Conservation (phyloP, 371 early-diverging fungal genomes). For the Rhizopus delemar region DNA sequence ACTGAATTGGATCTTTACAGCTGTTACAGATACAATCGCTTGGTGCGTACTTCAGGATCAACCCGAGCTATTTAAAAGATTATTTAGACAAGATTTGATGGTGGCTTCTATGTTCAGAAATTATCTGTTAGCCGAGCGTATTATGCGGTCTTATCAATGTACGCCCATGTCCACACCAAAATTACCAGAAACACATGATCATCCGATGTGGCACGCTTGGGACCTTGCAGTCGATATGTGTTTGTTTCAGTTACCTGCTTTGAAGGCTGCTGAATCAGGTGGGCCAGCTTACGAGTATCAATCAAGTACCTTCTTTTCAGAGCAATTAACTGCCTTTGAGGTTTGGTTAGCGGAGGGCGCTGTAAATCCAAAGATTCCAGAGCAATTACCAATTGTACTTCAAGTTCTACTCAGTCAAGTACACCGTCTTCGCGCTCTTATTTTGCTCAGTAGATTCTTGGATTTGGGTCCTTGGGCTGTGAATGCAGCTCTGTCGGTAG, state of each 20-base stretch:
- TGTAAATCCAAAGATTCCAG: constrained; percentile 74
- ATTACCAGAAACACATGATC: constrained; percentile 87
- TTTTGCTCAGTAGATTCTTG: constrained; percentile 87
- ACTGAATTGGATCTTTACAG: constrained; percentile 97
- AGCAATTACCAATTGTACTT: constrained; percentile 93
- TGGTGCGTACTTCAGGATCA: constrained; percentile 88
- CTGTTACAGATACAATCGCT: constrained; percentile 98
- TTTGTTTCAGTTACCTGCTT: constrained; percentile 85
- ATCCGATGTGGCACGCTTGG: constrained; percentile 96
- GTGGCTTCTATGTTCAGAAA: constrained; percentile 96
- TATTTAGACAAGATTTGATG: constrained; percentile 95
- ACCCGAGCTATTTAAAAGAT: constrained; percentile 83
- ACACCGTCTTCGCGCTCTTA: constrained; percentile 91
- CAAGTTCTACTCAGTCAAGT: constrained; percentile 95
- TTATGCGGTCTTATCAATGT: constrained; percentile 91
- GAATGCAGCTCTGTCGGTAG: constrained; percentile 88
- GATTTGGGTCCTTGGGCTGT: constrained; percentile 96
- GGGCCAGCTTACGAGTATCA: constrained; percentile 65
- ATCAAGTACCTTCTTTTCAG: constrained; percentile 87
- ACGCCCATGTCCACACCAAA: constrained; percentile 87
- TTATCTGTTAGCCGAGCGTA: constrained; percentile 91
- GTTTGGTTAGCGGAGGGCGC: constrained; percentile 90
- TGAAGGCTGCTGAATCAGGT: constrained; percentile 62
- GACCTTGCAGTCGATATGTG: constrained; percentile 94
- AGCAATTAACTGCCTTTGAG: constrained; percentile 95